These are phyloP conservation scores for Allantophomopsis lycopodina DNA, from an alignment of 2,329 filamentous ascomycete species.

Conservation along the genomic window DNA sequence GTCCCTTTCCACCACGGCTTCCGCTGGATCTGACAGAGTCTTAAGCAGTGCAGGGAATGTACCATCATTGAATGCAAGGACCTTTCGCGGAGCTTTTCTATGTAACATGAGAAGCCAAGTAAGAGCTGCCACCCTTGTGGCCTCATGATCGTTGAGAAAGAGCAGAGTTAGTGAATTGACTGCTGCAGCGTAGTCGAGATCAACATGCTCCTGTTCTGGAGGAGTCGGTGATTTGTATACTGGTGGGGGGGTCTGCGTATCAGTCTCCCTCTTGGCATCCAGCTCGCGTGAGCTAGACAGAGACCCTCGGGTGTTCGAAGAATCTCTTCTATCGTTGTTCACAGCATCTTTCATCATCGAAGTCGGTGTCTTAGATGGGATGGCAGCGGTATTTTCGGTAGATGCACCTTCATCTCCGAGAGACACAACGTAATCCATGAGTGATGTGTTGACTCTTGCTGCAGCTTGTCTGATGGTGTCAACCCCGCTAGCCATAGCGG, in stretches of 20 bases:
- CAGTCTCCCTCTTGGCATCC: constrained; percentile 37
- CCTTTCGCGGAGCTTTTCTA: constrained; percentile 83
- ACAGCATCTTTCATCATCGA: constrained; percentile 20
- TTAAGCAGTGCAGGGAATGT: constrained; percentile 94
- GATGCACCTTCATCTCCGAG: constrained; percentile 53
- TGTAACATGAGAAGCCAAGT: constrained; percentile 98
- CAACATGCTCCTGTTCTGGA: constrained; percentile 37
- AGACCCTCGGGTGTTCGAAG: constrained; percentile 18
- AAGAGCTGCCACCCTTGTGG: constrained; percentile 81
- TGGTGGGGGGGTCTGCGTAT: constrained; percentile 32
- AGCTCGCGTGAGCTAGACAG: constrained; percentile 31
- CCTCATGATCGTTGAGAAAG: constrained; percentile 94
- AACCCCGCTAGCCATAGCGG: constrained; percentile 83
- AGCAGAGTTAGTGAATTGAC: constrained; percentile 87
- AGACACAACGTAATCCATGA: constrained; percentile 91
- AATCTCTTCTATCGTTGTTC: constrained; percentile 14
- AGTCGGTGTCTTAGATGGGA: constrained; percentile 25
- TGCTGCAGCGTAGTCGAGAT: constrained; percentile 91
- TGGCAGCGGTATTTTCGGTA: constrained; percentile 21
- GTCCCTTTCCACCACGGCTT: constrained; percentile 91
- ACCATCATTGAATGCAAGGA: constrained; percentile 90
- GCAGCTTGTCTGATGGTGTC: constrained; percentile 83
- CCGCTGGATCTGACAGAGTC: constrained; percentile 87
- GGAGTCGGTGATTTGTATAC: constrained; percentile 12
- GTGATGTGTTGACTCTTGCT: constrained; percentile 73